Conservation (phyloP, 2,329 filamentous ascomycete species). For the Calonectria henricotiae region DNA sequence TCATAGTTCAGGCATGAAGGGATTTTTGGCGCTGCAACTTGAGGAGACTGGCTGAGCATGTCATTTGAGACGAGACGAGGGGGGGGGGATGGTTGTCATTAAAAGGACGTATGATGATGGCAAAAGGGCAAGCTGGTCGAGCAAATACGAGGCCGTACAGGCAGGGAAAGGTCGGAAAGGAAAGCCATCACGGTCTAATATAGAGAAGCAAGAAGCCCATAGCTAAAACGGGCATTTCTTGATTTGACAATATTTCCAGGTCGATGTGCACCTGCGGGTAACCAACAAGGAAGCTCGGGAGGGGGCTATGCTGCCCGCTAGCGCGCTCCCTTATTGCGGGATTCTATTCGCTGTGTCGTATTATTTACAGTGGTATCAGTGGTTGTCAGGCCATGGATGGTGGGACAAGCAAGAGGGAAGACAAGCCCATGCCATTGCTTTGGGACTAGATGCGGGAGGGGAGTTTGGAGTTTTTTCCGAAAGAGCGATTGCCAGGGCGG, state of each 20-base stretch:
- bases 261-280: slow-evolving; percentile 25
- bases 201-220: slow-evolving; percentile 17
- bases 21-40: neutral
- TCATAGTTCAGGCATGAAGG: slow-evolving; percentile 26
- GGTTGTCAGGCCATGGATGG: slow-evolving; percentile 28
- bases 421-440: slow-evolving; percentile 10
- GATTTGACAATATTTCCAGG: slow-evolving; percentile 21
- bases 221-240: slow-evolving; percentile 5
- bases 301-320: slow-evolving; percentile 33
- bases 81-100: neutral
- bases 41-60: neutral
- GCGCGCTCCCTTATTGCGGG: slow-evolving; percentile 21
- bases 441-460: slow-evolving; percentile 3
- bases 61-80: neutral
- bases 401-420: slow-evolving; percentile 15
- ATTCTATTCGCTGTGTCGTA: slow-evolving; percentile 34
- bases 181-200: slow-evolving; percentile 21
- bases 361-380: slow-evolving; percentile 19
- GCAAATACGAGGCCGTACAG: slow-evolving; percentile 11
- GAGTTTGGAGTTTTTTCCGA: slow-evolving; percentile 4
- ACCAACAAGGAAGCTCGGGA: slow-evolving; percentile 27
- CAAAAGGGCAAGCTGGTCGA: neutral
- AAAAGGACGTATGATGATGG: neutral
- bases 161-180: neutral
- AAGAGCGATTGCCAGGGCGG: slow-evolving; percentile 11